These are phyloP conservation scores for Microsporum audouinii DNA, from an alignment of 2,329 filamentous ascomycete genomes.

Conservation along the genomic window DNA sequence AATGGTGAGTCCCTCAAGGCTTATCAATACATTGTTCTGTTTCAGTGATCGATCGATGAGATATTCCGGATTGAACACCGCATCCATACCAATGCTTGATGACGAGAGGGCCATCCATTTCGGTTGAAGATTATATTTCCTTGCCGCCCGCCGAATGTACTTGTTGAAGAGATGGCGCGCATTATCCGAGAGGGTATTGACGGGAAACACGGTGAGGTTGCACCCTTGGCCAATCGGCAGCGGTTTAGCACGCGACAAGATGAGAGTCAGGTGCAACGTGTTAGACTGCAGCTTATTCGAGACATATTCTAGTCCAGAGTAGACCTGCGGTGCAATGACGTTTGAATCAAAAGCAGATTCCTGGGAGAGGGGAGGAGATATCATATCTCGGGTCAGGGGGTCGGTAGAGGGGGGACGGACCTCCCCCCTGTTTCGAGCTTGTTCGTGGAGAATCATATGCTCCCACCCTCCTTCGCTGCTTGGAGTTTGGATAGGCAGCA, in stretches of 20 bases:
- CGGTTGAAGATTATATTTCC: constrained; percentile 28
- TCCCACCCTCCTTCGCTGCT: neutral
- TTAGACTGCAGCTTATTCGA: constrained; percentile 31
- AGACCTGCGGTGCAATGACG: constrained; percentile 22
- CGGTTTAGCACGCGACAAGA: constrained; percentile 32
- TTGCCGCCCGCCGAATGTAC: constrained; percentile 27
- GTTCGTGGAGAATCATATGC: neutral
- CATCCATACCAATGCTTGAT: neutral
- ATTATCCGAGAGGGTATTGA: constrained; percentile 23
- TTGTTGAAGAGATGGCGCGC: constrained; percentile 25
- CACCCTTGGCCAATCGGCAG: constrained; percentile 29
- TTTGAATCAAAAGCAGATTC: constrained; percentile 29
- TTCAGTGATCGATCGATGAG: constrained; percentile 33
- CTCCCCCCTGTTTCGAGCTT: constrained; percentile 1
- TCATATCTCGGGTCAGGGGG: constrained; percentile 29
- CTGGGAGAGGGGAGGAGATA: constrained; percentile 32
- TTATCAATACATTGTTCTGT: constrained; percentile 36
- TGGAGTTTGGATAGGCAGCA: neutral
- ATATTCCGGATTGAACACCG: constrained; percentile 21
- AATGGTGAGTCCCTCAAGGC: constrained; percentile 34
- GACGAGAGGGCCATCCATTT: constrained; percentile 29
- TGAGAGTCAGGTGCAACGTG: constrained; percentile 30
- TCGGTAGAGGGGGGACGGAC: neutral
- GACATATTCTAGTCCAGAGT: constrained; percentile 33
- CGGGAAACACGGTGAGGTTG: constrained; percentile 30